Evolutionary conservation across 2,329 filamentous ascomycete genomes (phyloP), one percentile per base, ranked within the genome.

Genomic region (Rasamsonia emersonii): DNA sequence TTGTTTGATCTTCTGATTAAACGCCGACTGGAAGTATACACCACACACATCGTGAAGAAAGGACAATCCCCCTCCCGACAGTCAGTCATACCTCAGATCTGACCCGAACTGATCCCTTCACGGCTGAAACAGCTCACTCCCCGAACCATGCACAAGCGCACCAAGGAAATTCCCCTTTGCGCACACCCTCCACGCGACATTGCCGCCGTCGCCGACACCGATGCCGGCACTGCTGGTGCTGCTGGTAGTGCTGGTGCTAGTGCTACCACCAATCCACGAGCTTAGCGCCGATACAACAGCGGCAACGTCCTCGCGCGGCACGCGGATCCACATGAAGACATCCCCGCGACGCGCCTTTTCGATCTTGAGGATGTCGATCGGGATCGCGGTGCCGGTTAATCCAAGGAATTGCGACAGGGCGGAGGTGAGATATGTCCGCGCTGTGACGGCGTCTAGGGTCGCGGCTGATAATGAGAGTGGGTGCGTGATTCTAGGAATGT

Each of bases 331-430:
- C 5, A 59, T 37, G 5, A 30, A 36, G 21, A 47, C 30, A 28
- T 33, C 19, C 24, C 29, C 23, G 5, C 9, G 13, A 25, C 24
- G 6, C 13, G 25, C 24, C 20, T 35, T 36, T 21, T 53, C 48
- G 11, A 63, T 43, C 27, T 65, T 64, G 9, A 68, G 44, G 19
- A 69, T 63, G 35, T 70, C 66, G 30, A 69, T 53, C 3, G 62
- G 46, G 23, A 69, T 67, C 9, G 63, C 53, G 3, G 63, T 62
- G 10, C 66, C 66, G 3, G 56, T 55, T 5, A 67, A 36, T 2
- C 66, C 66, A 26, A 68, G 59, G 43, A 63, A 67, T 45, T 67
- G 63, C 13, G 58, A 56, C 1, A 70, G 52, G 2, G 65, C 65
- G 24, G 64, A 52, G 28, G 54, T 58, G 30, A 69, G 56, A 41